Evolutionary conservation across 768 basidiomycete genomes (phyloP).

Genomic region (Lactifluus echinatus): DNA sequence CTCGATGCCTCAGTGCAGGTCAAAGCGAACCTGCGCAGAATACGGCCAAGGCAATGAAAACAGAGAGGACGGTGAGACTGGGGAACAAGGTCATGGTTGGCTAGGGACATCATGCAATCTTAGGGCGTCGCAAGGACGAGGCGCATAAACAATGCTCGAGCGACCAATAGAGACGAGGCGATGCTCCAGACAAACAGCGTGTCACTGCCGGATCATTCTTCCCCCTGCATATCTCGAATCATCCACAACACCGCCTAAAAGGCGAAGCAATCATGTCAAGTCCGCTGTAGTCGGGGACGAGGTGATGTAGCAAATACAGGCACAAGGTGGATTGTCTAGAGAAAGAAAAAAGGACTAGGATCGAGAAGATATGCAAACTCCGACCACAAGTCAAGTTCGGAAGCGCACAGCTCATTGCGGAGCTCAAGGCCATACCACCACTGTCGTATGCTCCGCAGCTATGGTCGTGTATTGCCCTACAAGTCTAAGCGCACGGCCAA

Average conservation of each 20-base stretch:
- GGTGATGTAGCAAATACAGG: background rate
- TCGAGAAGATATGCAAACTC: background rate
- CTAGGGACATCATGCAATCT: background rate
- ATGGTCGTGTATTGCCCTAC: background rate
- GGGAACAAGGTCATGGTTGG: constrained; percentile 9
- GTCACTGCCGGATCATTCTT: background rate
- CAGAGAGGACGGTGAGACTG: background rate
- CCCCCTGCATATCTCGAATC: background rate
- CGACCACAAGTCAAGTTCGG: background rate
- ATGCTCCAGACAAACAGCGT: background rate
- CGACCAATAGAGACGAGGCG: background rate
- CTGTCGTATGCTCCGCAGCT: background rate
- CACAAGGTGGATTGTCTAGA: background rate
- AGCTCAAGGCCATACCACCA: background rate
- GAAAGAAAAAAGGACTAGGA: background rate
- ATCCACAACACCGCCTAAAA: background rate
- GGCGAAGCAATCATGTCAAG: background rate
- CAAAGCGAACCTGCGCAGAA: background rate
- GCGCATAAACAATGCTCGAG: background rate
- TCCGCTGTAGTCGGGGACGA: background rate
- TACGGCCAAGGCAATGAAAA: background rate
- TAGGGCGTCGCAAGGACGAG: background rate
- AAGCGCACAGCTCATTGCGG: background rate
- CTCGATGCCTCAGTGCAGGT: background rate
- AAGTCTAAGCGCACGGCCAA: background rate